Evolutionary conservation across 2,329 filamentous ascomycete genomes (phyloP).

Genomic region (Sporothrix dimorphospora): DNA sequence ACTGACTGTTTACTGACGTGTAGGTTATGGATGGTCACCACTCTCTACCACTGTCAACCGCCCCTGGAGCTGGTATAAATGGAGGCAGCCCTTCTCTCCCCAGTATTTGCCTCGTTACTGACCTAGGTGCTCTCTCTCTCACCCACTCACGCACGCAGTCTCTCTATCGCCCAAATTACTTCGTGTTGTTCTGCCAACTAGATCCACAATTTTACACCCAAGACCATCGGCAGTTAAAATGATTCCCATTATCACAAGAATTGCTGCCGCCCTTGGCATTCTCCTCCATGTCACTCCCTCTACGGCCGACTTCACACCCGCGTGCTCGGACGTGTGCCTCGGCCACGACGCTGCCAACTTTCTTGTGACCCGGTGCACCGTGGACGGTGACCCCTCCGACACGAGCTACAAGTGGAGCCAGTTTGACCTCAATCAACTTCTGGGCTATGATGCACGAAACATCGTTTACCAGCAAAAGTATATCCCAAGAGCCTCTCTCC

Average conservation of each 20-base stretch:
- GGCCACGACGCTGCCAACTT: background rate
- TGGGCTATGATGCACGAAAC: background rate
- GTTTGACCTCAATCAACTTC: constrained; percentile 15
- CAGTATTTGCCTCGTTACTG: background rate
- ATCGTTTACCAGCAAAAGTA: constrained; percentile 9
- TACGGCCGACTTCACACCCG: background rate
- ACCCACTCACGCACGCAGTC: too few species aligned
- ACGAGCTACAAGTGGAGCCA: constrained; percentile 12
- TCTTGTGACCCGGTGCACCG: constrained; percentile 17
- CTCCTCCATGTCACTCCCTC: background rate
- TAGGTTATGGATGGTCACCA: background rate
- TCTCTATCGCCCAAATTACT: too few species aligned
- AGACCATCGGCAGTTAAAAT: background rate
- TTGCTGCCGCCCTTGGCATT: background rate
- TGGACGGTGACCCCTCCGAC: background rate
- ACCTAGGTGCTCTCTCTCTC: too few species aligned
- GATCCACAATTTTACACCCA: background rate
- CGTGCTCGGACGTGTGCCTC: constrained; percentile 15
- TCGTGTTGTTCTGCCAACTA: too few species aligned
- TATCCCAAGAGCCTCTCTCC: too few species aligned
- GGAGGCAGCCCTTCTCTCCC: background rate
- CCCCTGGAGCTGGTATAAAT: background rate
- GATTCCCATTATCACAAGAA: background rate
- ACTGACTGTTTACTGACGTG: background rate
- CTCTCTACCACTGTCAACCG: background rate